phyloP scores from a whole-genome alignment of 768 basidiomycete genomes.

The Crassisporium funariophilum region DNA sequence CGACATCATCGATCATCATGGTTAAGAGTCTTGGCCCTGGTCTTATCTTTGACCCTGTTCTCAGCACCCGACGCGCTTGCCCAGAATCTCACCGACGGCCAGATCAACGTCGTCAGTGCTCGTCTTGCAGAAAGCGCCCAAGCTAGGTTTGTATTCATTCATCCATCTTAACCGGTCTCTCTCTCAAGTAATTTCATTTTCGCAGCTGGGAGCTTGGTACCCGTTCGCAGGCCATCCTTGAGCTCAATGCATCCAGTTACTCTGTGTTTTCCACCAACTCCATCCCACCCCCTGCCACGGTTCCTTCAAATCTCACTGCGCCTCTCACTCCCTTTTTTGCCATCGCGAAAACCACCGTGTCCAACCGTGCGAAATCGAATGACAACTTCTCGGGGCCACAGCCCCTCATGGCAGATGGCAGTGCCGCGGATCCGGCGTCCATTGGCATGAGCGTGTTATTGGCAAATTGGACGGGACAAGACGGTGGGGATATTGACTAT shows the following conservation, averaged over 20 bases:
- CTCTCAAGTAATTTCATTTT: background rate
- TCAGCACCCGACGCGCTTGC: too few relatives aligned
- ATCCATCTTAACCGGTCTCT: background rate
- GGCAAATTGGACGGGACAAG: conserved; percentile 49
- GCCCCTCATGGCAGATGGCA: conserved; percentile 57
- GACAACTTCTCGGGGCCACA: conserved; percentile 50
- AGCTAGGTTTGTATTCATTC: conserved; percentile 32
- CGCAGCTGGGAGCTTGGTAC: conserved; percentile 60
- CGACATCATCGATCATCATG: too few relatives aligned
- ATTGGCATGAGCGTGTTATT: conserved; percentile 72
- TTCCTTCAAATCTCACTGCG: conserved; percentile 32
- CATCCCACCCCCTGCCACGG: conserved; percentile 39
- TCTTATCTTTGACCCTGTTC: too few relatives aligned
- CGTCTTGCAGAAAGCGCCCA: conserved; percentile 39
- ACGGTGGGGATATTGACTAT: conserved; percentile 49
- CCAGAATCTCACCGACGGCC: conserved; percentile 35
- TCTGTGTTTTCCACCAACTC: conserved; percentile 42
- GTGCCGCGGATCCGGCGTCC: conserved; percentile 78
- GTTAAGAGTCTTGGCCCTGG: too few relatives aligned
- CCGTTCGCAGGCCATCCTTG: conserved; percentile 50
- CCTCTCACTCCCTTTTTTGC: conserved; percentile 54
- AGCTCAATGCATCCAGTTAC: conserved; percentile 44
- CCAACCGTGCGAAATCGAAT: conserved; percentile 44
- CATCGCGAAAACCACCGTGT: conserved; percentile 55
- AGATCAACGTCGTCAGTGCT: conserved; percentile 34